Base-by-base conservation (phyloP, 768 basidiomycete species). In the Nevesoporus exiguus region DNA sequence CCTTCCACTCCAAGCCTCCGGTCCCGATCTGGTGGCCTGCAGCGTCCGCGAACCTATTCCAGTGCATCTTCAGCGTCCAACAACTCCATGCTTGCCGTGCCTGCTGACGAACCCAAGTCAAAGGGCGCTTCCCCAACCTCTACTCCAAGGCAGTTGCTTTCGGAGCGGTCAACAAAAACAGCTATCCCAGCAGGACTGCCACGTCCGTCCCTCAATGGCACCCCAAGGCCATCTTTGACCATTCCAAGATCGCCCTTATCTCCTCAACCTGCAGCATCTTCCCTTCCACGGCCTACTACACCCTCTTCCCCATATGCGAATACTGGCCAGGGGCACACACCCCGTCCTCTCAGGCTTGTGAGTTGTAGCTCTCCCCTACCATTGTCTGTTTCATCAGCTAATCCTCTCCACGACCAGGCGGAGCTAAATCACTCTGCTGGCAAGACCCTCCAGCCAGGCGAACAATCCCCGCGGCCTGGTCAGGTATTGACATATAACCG, bases 1-100 rank as follows among this genome's bases (percentile, higher is more conserved):
- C 56, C 68, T 8, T 61, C 61, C 24, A 34, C 50, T 24, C 51
- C 62, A 3, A 27, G 58, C 22, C 64, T 61, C 27, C 57, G 52
- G 2, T 55, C 61, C 2, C 60, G 47, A 13, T 15, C 45, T 1
- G 43, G 33, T 13, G 49, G 24, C 2, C 21, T 66, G 40, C 64
- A 55, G 27, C 63, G 73, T 60, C 57, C 67, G 7, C 65, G 69
- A 61, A 76, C 51, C 71, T 76, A 66, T 65, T 72, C 44, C 36
- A 77, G 19, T 69, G 51, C 58, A 14, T 71, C 57, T 42, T 68
- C 59, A 3, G 54, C 54, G 13, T 66, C 67, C 43, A 61, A 56
- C 21, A 51, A 37, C n/a, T 68, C 68, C 5, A 51, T 47, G 15
- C 33, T 55, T 5, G 55, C 47, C 6, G 29, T 59, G 10, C 54